phyloP scores from a whole-genome alignment of 2,329 filamentous ascomycete genomes.

The Paramyrothecium roridum region DNA sequence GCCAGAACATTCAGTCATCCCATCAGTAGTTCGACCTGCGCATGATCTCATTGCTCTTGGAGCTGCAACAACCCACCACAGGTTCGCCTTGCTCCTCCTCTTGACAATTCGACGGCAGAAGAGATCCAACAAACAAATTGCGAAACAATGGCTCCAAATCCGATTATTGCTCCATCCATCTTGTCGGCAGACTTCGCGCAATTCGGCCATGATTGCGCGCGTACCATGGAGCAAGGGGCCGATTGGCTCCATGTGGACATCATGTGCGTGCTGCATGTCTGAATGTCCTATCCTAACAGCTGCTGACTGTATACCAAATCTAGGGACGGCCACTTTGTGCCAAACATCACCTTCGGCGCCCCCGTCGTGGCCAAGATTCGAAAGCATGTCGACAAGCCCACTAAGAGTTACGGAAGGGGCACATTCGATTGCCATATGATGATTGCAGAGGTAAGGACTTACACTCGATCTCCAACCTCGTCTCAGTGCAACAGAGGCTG shows the following conservation, averaged over 20 bases:
- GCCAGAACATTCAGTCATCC: slow-evolving; percentile 2
- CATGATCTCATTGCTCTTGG: slow-evolving; percentile 3
- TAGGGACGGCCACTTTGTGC: slow-evolving; percentile 98
- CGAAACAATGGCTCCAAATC: slow-evolving; percentile 74
- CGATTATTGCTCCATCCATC: slow-evolving; percentile 98
- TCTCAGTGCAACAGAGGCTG: slow-evolving; percentile 6
- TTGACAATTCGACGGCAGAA: too few relatives aligned
- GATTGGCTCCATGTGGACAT: slow-evolving; percentile 97
- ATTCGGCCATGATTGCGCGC: slow-evolving; percentile 80
- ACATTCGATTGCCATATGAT: slow-evolving; percentile 99
- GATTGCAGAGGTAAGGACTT: slow-evolving; percentile 79
- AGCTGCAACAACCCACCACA: neutral
- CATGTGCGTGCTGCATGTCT: slow-evolving; percentile 43
- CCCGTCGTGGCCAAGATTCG: slow-evolving; percentile 95
- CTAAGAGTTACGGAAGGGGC: slow-evolving; percentile 68
- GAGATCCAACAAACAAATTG: neutral
- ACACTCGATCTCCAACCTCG: too few relatives aligned
- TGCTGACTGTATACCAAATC: neutral
- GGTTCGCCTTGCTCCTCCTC: neutral
- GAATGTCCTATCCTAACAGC: neutral
- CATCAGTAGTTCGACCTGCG: slow-evolving; percentile 10
- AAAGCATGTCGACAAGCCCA: slow-evolving; percentile 74
- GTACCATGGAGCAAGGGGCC: slow-evolving; percentile 81
- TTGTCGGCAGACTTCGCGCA: slow-evolving; percentile 93
- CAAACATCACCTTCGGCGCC: slow-evolving; percentile 95